Evolutionary conservation across 2,329 filamentous ascomycete genomes (phyloP), one percentile per base, ranked within the genome.

Genomic region (Zymoseptoria ardabiliae): DNA sequence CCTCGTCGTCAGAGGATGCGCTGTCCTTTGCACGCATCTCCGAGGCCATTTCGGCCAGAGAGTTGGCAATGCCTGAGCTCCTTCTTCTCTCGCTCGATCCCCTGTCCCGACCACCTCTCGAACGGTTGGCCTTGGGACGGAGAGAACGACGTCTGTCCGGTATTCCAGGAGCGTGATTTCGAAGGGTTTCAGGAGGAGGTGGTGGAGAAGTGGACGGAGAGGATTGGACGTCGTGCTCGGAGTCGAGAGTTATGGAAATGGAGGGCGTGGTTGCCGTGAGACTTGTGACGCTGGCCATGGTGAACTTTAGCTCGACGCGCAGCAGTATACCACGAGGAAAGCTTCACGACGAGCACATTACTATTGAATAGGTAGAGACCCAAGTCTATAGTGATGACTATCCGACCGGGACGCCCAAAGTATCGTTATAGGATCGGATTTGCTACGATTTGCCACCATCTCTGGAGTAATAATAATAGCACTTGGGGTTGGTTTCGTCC

Each of bases 161-260:
- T 30, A 70, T 69, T 25, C 68, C 68, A 50, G 68, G 68, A 17
- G 68, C 68, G 28, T 69, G 66, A 52, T 70, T 70, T 56, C 64
- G 64, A 19, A 56, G 54, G 25, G 25, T 9, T 20, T 53, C 21
- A 22, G 35, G 49, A 3, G 51, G 48, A 54, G 55, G 51, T 41
- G 51, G 48, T 54, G 56, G 51, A 35, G 51, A 11, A 48, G 52
- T 23, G 48, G 59, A 49, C 19, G 59, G 41, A 10, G 52, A 21
- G 45, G 57, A 54, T 5, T 19, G 20, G 23, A 25, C 30, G 28
- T 54, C 11, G 25, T 28, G 25, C 25, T 28, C 25, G 25, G 25
- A 28, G 25, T 20, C n/a, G 25, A 25, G 21, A 21, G n/a, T 54
- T 11, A 22, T 21, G 1, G 25, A 41, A 28, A 35, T 20, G 35